Percentiles rank a stretch among this genome's conserved stretches.
Conservation (phyloP, 352 stramenopile species). For the Plasmopara viticola region DNA sequence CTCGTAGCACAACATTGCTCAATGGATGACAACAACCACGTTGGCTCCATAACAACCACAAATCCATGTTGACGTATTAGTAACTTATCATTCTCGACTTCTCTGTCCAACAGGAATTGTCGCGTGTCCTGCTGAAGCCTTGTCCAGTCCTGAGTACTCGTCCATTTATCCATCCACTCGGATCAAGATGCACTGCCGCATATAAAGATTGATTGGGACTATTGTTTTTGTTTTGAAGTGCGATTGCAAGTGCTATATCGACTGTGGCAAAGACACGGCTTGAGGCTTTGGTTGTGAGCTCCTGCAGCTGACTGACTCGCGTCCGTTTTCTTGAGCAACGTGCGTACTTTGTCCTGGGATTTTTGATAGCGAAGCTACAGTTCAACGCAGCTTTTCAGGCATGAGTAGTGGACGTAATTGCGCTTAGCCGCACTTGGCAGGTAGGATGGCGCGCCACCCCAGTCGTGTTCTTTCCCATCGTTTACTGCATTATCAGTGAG, state of each 20-base stretch:
- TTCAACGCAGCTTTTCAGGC: constrained; percentile 37
- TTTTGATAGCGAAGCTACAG: constrained; percentile 72
- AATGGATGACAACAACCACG: constrained; percentile 67
- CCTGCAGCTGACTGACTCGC: constrained; percentile 21
- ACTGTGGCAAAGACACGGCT: constrained; percentile 32
- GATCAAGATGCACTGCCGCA: constrained; percentile 5
- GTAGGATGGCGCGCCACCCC: constrained; percentile 6
- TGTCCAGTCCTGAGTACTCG: constrained; percentile 17
- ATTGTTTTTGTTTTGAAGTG: constrained; percentile 22
- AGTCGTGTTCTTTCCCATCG: constrained; percentile 40
- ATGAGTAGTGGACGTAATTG: constrained; percentile 33
- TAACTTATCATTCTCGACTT: background rate
- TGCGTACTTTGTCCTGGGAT: constrained; percentile 61
- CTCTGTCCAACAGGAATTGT: background rate
- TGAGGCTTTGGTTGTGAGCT: constrained; percentile 11
- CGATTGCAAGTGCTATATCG: constrained; percentile 55
- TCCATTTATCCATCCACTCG: constrained; percentile 15
- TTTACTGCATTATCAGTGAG: constrained; percentile 28
- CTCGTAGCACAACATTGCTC: constrained; percentile 45
- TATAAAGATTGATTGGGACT: constrained; percentile 8
- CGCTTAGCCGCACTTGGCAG: constrained; percentile 17
- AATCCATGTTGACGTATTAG: constrained; percentile 29
- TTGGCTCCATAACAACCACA: constrained; percentile 66
- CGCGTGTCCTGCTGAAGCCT: background rate
- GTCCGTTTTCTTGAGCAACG: constrained; percentile 53